Evolutionary conservation across 2,329 filamentous ascomycete genomes (phyloP).

Genomic region (Graphilbum fragrans): DNA sequence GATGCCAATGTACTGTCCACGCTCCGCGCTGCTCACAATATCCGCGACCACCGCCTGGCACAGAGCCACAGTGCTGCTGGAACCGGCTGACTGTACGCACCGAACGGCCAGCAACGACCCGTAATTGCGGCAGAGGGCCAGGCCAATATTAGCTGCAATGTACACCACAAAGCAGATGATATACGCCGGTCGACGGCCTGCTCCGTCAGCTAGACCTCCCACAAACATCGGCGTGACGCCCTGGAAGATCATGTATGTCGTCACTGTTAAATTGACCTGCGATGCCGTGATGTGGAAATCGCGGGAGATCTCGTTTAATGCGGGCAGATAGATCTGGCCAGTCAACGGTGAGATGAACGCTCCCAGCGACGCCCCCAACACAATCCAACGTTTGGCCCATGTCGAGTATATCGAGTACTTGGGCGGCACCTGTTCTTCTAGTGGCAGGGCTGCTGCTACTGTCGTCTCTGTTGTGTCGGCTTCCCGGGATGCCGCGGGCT

Average conservation of each 20-base stretch:
- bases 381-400: constrained; percentile 26
- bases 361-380: constrained; percentile 22
- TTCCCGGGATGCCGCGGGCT: too few species aligned
- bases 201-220: constrained; percentile 39
- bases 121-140: constrained; percentile 36
- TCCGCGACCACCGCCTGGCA: constrained; percentile 48
- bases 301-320: constrained; percentile 31
- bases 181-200: constrained; percentile 40
- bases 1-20: constrained; percentile 45
- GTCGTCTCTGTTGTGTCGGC: too few species aligned
- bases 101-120: constrained; percentile 38
- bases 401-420: constrained; percentile 24
- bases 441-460: too few species aligned
- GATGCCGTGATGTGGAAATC: constrained; percentile 24
- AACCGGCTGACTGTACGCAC: constrained; percentile 44
- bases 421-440: constrained; percentile 8
- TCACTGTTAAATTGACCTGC: constrained; percentile 36
- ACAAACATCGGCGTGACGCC: constrained; percentile 45
- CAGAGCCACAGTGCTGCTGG: constrained; percentile 46
- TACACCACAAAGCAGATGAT: constrained; percentile 39
- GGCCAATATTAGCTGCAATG: constrained; percentile 37
- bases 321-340: constrained; percentile 42
- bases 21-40: constrained; percentile 46
- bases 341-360: constrained; percentile 32
- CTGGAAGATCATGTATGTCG: constrained; percentile 48